phyloP scores from a whole-genome alignment of 2,329 filamentous ascomycete genomes.

The Arthrobotrys megalospora region DNA sequence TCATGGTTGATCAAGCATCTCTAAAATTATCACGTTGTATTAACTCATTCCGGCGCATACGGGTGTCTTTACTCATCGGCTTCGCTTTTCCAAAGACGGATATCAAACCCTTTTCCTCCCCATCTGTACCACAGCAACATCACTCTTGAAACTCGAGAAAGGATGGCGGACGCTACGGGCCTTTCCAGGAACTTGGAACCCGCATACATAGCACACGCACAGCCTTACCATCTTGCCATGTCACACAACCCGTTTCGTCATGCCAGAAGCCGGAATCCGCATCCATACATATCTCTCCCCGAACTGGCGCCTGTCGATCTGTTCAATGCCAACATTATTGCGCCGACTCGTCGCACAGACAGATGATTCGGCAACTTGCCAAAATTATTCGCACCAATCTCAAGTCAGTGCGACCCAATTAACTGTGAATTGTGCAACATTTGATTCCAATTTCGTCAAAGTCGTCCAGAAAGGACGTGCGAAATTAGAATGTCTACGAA shows the following conservation, averaged over 20 bases:
- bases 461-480: conserved; percentile 35
- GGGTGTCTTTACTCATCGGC: conserved; percentile 17
- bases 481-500: conserved; percentile 55
- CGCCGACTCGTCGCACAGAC: conserved; percentile 39
- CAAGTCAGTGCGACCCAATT: conserved; percentile 34
- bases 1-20: conserved; percentile 27
- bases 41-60: conserved; percentile 42
- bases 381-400: conserved; percentile 38
- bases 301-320: conserved; percentile 36
- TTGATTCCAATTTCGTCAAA: conserved; percentile 22
- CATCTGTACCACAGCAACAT: conserved; percentile 23
- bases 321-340: conserved; percentile 38
- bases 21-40: conserved; percentile 41
- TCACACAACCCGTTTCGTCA: conserved; percentile 55
- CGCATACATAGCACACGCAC: conserved; percentile 23
- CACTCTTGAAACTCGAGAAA: conserved; percentile 41
- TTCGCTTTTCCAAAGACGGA: conserved; percentile 34
- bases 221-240: conserved; percentile 47
- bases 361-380: conserved; percentile 19
- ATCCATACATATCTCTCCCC: conserved; percentile 26
- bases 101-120: conserved; percentile 17
- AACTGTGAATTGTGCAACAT: conserved; percentile 20
- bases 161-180: conserved; percentile 35
- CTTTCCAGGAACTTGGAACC: conserved; percentile 55
- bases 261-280: conserved; percentile 28